Base-by-base conservation (phyloP, 306 rosid genomes). In the Begonia peltatifolia region DNA sequence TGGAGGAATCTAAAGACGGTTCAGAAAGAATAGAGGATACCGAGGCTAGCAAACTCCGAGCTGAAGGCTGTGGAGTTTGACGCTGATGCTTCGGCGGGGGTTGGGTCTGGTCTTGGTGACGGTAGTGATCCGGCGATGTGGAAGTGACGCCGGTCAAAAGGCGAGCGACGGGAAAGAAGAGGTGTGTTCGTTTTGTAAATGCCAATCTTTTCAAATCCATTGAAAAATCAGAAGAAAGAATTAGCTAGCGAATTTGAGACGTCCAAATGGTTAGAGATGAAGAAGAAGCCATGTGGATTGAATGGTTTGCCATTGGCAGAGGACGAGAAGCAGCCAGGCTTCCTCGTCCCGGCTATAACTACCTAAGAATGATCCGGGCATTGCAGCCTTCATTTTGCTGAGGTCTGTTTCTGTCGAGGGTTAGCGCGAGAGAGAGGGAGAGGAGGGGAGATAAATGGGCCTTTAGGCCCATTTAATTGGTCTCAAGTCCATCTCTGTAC, bases 21-120 rank as follows among this genome's bases (percentile, higher is more conserved):
- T 63, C 56, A 2, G 85, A 61, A 57, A 84, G 88, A 46, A 84
- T 54, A 11, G 77, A 77, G 62, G 79, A 64, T 59, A 80, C 48
- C 70, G 50, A 56, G 53, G 17, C 11, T 12, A 50, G 63, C 50
- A 64, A 56, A 18, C 17, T 16, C 54, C 53, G 59, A 46, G 58
- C 47, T n/a, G 59, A 25, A 53, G 63, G 36, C 38, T 62, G 72
- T 11, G 59, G 58, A 12, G 57, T 55, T 46, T 62, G 56, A 6
- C 62, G 9, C 23, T 47, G 71, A 12, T 41, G 41, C 47, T 38
- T 69, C 9, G 58, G 58, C 13, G 68, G 68, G 7, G 71, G 73
- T 9, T 68, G 56, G 1, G 78, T 54, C 11, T 44, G 60, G 25
- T 68, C 66, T 41, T 49, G 59, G 17, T 63, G 62, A 30, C 59